Base-by-base conservation (phyloP, 2,329 filamentous ascomycete species). In the Venturia oleaginea region DNA sequence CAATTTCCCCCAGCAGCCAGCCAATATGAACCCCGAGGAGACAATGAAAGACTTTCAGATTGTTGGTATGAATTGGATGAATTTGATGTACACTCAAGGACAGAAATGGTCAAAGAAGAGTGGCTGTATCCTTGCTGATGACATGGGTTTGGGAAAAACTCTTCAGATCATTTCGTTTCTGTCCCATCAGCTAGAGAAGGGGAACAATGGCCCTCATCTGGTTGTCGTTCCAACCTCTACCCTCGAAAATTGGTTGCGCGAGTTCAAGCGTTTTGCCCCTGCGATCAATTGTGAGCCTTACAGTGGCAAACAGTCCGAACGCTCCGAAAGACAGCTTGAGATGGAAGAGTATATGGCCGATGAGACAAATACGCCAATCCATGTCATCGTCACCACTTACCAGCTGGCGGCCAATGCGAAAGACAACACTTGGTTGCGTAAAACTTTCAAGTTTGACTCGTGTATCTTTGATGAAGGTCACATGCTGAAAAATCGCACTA, bases 101-200 rank as follows among this genome's bases (percentile, higher is more conserved):
- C 22, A 57, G 37, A 57, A 40, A 17, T 96, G 91, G 77, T 82
- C 87, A 62, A 86, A 90, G 65, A 82, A 86, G 34, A 83, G 95
- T 62, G 93, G 91, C 57, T 93, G 92, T 67, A 97, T 99, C 65
- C 80, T 99, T 22, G 94, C 94, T 1, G 94, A 99, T 73, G 94
- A 99, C 10, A 51, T 51, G 46, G 46, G 40, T 17, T 43, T 43
- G 40, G 40, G 40, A 15, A 51, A 51, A 22, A 99, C 94, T 0
- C 97, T 92, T 70, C 93, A 99, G 72, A 91, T 97, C 67, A 96
- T 99, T 69, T 87, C 91, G 0, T 91, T 99, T 70, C 82, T 99
- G 57, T 89, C 91, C 19, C 88, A 96, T 70, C 80, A 99, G 32
- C 86, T 90, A 19, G 86, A 92, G 71, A 84, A 84, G 37, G 85